Evolutionary conservation across 106 monocot genomes (phyloP).

Genomic region (Triglochin maritima): DNA sequence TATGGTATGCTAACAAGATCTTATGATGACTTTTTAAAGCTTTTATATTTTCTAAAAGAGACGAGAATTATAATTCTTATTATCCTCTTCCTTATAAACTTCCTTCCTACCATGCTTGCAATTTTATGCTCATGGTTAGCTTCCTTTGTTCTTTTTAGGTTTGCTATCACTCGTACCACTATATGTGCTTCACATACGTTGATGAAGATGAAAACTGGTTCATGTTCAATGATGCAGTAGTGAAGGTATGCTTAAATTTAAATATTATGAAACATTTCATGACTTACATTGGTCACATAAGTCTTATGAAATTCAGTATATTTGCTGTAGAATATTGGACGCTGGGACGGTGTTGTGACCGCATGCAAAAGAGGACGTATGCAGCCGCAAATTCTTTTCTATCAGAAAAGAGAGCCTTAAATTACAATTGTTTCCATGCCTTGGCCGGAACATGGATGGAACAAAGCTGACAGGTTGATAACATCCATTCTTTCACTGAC

Average conservation of each 20-base stretch:
- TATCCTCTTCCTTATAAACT: background rate
- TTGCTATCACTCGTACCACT: slow-evolving; percentile 74
- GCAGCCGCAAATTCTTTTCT: slow-evolving; percentile 74
- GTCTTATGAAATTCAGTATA: background rate
- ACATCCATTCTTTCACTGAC: too few species aligned
- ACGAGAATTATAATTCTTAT: background rate
- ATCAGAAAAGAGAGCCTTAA: background rate
- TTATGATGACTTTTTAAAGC: background rate
- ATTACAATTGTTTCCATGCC: too few species aligned
- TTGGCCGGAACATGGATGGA: too few species aligned
- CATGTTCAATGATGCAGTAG: slow-evolving; percentile 68
- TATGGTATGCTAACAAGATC: slow-evolving; percentile 42
- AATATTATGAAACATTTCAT: too few species aligned
- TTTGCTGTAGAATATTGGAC: slow-evolving; percentile 43
- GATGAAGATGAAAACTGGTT: slow-evolving; percentile 42
- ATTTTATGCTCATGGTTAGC: background rate
- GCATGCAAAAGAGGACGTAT: slow-evolving; percentile 60
- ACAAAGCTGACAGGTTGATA: too few species aligned
- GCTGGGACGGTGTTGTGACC: slow-evolving; percentile 46
- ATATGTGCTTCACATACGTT: slow-evolving; percentile 59
- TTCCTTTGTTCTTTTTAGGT: slow-evolving; percentile 20
- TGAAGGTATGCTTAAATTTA: slow-evolving; percentile 34
- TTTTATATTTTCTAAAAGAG: background rate
- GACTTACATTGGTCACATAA: background rate
- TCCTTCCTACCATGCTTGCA: background rate